Conservation (phyloP, 495 filamentous ascomycete species). For the Penicillium salamii region DNA sequence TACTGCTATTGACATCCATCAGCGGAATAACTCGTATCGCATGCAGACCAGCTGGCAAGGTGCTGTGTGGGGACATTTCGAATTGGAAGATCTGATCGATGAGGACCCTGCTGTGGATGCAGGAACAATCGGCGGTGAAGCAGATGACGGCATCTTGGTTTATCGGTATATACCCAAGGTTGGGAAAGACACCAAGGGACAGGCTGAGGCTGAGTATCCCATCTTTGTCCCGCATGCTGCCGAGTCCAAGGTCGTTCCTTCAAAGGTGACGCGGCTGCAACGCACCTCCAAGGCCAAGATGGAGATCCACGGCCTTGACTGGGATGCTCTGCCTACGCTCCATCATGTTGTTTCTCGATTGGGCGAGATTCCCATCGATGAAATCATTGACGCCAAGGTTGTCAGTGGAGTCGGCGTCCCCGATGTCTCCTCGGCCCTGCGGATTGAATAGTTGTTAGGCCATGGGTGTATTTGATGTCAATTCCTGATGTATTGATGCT, state of each 20-base stretch:
- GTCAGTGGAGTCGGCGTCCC: slow-evolving; percentile 49
- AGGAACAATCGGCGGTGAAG: slow-evolving; percentile 28
- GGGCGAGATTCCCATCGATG: slow-evolving; percentile 53
- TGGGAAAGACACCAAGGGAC: slow-evolving; percentile 34
- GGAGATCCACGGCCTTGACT: slow-evolving; percentile 41
- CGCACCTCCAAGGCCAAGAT: slow-evolving; percentile 42
- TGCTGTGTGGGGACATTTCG: slow-evolving; percentile 41
- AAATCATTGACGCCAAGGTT: slow-evolving; percentile 49
- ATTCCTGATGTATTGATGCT: too few relatives aligned
- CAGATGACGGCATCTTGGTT: slow-evolving; percentile 38
- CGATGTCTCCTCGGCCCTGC: slow-evolving; percentile 40
- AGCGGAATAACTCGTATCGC: slow-evolving; percentile 33
- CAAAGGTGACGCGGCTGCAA: slow-evolving; percentile 29
- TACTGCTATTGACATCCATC: slow-evolving; percentile 42
- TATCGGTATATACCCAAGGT: slow-evolving; percentile 50
- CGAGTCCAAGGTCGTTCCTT: slow-evolving; percentile 31
- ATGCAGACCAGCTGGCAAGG: slow-evolving; percentile 48
- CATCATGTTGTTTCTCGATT: slow-evolving; percentile 51
- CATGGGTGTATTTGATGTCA: too few relatives aligned
- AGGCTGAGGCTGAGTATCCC: slow-evolving; percentile 46
- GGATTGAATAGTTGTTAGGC: slow-evolving; percentile 39
- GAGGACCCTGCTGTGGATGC: slow-evolving; percentile 24
- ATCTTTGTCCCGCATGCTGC: slow-evolving; percentile 40
- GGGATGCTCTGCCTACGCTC: slow-evolving; percentile 51
- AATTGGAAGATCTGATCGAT: slow-evolving; percentile 35